Base-by-base conservation (phyloP, 2,329 filamentous ascomycete genomes). In the Cladobotryum mycophilum region DNA sequence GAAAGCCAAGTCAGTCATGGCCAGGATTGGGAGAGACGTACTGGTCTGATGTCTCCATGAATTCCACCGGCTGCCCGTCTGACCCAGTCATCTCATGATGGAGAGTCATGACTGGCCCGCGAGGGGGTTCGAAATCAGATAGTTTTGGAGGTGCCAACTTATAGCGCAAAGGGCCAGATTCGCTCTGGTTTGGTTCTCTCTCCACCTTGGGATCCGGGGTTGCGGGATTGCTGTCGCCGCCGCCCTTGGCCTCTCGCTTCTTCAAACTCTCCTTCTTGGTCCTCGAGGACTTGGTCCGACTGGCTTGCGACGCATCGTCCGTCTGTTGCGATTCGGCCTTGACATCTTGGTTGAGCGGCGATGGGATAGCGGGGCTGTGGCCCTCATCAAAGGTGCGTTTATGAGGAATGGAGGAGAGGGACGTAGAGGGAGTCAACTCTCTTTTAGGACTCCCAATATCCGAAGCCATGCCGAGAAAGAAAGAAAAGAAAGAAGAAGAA, bases 261-360 rank as follows among this genome's bases (percentile, higher is more conserved):
- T 86, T 86, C 33, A 84, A 67, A 1, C 81, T 76, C 49, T 86
- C 83, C 62, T 86, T 86, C 66, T 86, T 86, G 17, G 73, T 68
- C 33, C 81, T 71, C 13, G 68, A 60, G 35, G 74, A 70, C 53
- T 71, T 72, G 35, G 61, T 60, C 22, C 65, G 63, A 34, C 56
- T 57, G n/a, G 59, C 48, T 18, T 66, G 65, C 9, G 60, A 54
- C 56, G 73, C 76, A 57, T 81, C 78, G 35, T 78, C 75, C 12
- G 66, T 64, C 13, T 65, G 61, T 18, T 68, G 67, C 3, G 67
- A 60, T 49, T 70, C 72, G 40, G 63, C 58, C 53, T 64, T 79
- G 55, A 76, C 75, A 42, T 85, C 81, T 43, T 84, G 82, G 59
- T 90, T 90, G 55, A 91, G 78, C 25, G 86, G 86, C 11, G 87